Base-by-base conservation (phyloP, 2,329 filamentous ascomycete species). In the Epicoccum nigrum region DNA sequence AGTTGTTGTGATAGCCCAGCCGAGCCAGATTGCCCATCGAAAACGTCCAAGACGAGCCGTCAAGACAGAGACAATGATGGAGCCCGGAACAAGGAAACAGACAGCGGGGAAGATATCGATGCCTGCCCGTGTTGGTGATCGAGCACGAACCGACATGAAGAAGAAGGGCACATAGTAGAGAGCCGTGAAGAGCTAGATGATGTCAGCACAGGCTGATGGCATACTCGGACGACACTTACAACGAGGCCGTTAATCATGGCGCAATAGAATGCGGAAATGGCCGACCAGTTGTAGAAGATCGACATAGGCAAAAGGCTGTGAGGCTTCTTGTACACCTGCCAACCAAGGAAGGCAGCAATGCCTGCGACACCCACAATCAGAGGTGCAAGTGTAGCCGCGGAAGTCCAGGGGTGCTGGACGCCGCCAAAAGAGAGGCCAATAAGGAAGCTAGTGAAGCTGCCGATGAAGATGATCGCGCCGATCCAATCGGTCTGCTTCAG, bases 351-450 rank as follows among this genome's bases (percentile, higher is more conserved):
- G 2, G 55, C 53, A n/a, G 69, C 43, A 5, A 77, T 46, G 1
- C 68, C 65, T 0, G 44, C 42, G 3, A 57, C 38, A 0, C 77
- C 78, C 3, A 74, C 19, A 0, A 70, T 56, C 27, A 79, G 60
- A 0, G 77, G 75, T 11, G 71, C 64, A 11, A 79, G 43, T 0
- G 75, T 77, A 32, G 68, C 69, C 55, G 66, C 75, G 19, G 68
- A 68, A 6, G 41, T 41, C 78, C 77, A 80, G 0, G 63, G 51
- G 41, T 74, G 71, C 20, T 68, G 63, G 2, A 70, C 64, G 2
- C 78, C 78, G 2, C 73, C 76, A 69, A 75, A 79, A 5, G 73
- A 74, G 5, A 79, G 52, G 0, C 74, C 76, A 16, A 79, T 61
- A 1, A 80, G 68, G 20, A 79, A 69, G 43, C 56, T 65, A 0